A percentile compares a stretch with the other conserved stretches of the same genome.
Evolutionary conservation across 2,329 filamentous ascomycete genomes (phyloP).

Genomic region (Fusarium cicatricum): DNA sequence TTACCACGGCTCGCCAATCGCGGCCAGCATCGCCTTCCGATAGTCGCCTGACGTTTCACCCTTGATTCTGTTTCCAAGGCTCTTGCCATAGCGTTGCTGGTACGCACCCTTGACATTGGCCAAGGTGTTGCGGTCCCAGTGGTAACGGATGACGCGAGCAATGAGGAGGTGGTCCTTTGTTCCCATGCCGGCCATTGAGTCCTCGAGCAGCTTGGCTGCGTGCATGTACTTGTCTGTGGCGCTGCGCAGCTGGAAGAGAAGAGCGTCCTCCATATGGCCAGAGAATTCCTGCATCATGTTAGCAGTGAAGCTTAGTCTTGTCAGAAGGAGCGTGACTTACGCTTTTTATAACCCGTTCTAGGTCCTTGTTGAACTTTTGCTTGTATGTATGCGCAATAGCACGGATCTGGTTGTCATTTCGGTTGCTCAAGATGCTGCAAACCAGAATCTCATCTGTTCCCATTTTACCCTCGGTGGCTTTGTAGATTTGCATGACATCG

Average conservation of each 20-base stretch:
- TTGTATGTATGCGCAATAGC: conserved; percentile 81
- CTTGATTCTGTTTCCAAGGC: conserved; percentile 74
- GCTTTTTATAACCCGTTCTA: conserved; percentile 78
- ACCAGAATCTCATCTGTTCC: conserved; percentile 80
- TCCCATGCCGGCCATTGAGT: conserved; percentile 84
- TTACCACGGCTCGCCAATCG: conserved; percentile 57
- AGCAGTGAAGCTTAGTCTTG: background rate
- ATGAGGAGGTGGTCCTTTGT: conserved; percentile 87
- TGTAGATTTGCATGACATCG: conserved; percentile 80
- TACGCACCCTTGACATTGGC: conserved; percentile 83
- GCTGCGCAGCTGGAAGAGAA: conserved; percentile 79
- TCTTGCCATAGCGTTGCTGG: conserved; percentile 72
- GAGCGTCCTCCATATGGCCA: conserved; percentile 89
- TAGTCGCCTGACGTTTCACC: conserved; percentile 90
- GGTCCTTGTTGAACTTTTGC: conserved; percentile 71
- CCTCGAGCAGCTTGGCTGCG: conserved; percentile 84
- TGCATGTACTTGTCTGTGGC: conserved; percentile 84
- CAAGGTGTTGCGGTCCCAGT: conserved; percentile 83
- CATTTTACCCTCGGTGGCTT: conserved; percentile 75
- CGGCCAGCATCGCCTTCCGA: conserved; percentile 77
- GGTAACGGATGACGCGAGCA: conserved; percentile 77
- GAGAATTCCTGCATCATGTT: conserved; percentile 71
- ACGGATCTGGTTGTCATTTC: conserved; percentile 83
- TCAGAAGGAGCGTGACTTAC: conserved; percentile 49
- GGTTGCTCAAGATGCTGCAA: conserved; percentile 77